Conservation (phyloP, 2,329 filamentous ascomycete genomes). For the Botrytis medusae region DNA sequence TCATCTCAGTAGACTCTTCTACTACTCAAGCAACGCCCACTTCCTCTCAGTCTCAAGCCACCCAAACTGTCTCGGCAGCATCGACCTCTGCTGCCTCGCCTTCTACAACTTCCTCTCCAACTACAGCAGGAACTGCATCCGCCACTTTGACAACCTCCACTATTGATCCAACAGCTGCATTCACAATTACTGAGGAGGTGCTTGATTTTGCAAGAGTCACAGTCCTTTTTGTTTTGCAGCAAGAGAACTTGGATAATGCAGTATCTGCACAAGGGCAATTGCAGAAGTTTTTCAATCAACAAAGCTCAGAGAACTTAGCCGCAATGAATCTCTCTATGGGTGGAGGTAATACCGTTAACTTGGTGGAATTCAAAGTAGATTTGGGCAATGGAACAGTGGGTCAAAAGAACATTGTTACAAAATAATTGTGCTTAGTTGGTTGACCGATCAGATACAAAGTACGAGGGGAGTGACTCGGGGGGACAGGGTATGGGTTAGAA, state of each 20-base stretch:
- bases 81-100: slow-evolving; percentile 18
- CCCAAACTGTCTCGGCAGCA: not conserved
- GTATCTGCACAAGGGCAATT: slow-evolving; percentile 54
- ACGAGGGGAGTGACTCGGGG: not conserved
- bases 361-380: slow-evolving; percentile 25
- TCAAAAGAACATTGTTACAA: not conserved
- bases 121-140: slow-evolving; percentile 22
- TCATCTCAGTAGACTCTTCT: slow-evolving; percentile 7
- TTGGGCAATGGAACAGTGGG: slow-evolving; percentile 7
- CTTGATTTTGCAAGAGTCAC: slow-evolving; percentile 64
- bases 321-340: slow-evolving; percentile 37
- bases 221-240: slow-evolving; percentile 61
- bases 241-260: slow-evolving; percentile 51
- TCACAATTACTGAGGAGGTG: slow-evolving; percentile 54
- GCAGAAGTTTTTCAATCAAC: slow-evolving; percentile 53
- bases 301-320: slow-evolving; percentile 16
- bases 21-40: not conserved
- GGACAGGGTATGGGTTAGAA: not conserved
- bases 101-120: slow-evolving; percentile 22
- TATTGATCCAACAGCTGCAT: slow-evolving; percentile 37
- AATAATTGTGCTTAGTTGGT: not conserved
- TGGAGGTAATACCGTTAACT: slow-evolving; percentile 31
- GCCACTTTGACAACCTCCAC: slow-evolving; percentile 24
- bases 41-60: not conserved
- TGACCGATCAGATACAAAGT: not conserved